Conservation (phyloP, 1,284 basidiomycete genomes). For the Cryptococcus amylolentus region DNA sequence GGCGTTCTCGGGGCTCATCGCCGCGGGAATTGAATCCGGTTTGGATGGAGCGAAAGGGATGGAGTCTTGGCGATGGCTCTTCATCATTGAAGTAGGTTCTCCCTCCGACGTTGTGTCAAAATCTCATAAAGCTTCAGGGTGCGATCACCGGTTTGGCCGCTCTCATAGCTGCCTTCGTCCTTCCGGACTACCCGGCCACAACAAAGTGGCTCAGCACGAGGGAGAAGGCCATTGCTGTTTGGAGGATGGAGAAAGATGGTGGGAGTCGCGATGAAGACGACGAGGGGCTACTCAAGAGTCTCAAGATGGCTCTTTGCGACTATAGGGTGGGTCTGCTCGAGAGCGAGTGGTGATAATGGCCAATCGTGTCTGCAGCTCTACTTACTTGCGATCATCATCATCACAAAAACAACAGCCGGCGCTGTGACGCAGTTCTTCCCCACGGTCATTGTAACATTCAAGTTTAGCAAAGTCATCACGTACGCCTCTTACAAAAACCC, state of each 20-base stretch:
- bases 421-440: constrained; percentile 31
- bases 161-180: constrained; percentile 12
- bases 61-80: constrained; percentile 21
- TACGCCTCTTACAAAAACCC: background rate
- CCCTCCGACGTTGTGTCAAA: no score
- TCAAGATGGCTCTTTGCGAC: constrained; percentile 23
- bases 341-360: no score
- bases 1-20: constrained; percentile 21
- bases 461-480: constrained; percentile 27
- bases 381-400: constrained; percentile 19
- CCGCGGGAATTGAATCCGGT: constrained; percentile 19
- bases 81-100: constrained; percentile 17
- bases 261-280: constrained; percentile 22
- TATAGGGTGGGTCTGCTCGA: constrained; percentile 7
- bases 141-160: constrained; percentile 17
- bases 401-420: constrained; percentile 25
- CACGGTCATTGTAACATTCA: constrained; percentile 30
- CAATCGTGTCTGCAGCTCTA: constrained; percentile 12
- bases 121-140: background rate
- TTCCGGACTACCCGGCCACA: constrained; percentile 31
- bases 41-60: constrained; percentile 12
- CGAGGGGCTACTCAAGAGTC: constrained; percentile 12
- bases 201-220: constrained; percentile 24
- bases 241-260: constrained; percentile 22
- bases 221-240: constrained; percentile 27